Evolutionary conservation across 2,329 filamentous ascomycete genomes (phyloP).

Genomic region (Pseudogymnoascus sp.): DNA sequence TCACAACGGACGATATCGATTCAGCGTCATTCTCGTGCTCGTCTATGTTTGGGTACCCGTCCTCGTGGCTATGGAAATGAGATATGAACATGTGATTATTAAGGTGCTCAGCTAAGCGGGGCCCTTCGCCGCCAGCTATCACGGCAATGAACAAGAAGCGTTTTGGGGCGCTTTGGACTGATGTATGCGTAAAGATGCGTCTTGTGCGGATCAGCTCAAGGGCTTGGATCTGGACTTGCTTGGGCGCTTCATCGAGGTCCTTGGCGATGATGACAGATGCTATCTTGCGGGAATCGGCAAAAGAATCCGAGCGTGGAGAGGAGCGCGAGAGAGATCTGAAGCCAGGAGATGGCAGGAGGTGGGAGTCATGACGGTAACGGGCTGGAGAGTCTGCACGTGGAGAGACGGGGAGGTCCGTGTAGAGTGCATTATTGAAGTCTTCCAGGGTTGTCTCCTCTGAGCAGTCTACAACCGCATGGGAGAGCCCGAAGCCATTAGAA

Average conservation of each 20-base stretch:
- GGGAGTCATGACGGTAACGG: conserved; percentile 25
- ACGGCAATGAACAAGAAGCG: conserved; percentile 75
- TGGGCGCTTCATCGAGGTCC: conserved; percentile 66
- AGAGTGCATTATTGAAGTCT: conserved; percentile 67
- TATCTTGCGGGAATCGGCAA: conserved; percentile 47
- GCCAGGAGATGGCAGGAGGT: conserved; percentile 25
- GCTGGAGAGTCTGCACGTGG: conserved; percentile 22
- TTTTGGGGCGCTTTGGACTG: conserved; percentile 65
- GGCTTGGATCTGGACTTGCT: conserved; percentile 73
- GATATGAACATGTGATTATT: conserved; percentile 85
- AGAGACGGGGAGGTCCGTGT: conserved; percentile 33
- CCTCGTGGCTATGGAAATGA: conserved; percentile 67
- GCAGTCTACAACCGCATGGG: conserved; percentile 64
- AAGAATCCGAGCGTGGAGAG: conserved; percentile 29
- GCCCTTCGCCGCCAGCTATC: conserved; percentile 44
- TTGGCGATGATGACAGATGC: conserved; percentile 78
- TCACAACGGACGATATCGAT: conserved; percentile 28
- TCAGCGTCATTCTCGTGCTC: conserved; percentile 26
- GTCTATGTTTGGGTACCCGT: conserved; percentile 68
- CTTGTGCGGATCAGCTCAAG: conserved; percentile 71
- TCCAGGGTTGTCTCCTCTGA: conserved; percentile 67
- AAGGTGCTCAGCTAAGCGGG: conserved; percentile 48
- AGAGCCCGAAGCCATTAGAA: conserved; percentile 63
- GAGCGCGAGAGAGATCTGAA: conserved; percentile 26
- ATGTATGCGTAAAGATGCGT: conserved; percentile 67